A percentile compares a stretch with the other conserved stretches of the same genome.
Conservation (phyloP, 2,329 filamentous ascomycete species). For the Aspergillus niger region DNA sequence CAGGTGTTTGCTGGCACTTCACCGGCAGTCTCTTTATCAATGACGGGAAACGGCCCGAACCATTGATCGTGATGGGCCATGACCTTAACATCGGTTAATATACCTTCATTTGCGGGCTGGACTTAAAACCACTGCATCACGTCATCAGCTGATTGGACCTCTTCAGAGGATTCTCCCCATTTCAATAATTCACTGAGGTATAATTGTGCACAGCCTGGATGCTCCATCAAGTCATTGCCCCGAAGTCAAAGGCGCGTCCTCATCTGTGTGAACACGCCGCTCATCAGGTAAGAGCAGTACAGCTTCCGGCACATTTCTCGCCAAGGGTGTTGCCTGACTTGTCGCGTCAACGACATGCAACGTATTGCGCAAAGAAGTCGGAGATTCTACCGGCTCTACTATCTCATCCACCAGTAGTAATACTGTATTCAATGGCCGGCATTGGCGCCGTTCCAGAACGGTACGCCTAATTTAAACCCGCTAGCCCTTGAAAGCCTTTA, state of each 20-base stretch:
- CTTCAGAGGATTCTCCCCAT: no score
- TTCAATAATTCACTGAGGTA: no score
- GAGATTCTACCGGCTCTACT: conserved; percentile 6
- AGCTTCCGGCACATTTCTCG: conserved; percentile 18
- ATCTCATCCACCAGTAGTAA: conserved; percentile 22
- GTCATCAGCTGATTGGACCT: no score
- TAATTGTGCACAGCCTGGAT: no score
- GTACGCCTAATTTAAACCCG: conserved; percentile 20
- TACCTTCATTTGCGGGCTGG: no score
- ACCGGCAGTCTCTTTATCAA: conserved; percentile 24
- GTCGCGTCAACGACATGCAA: background rate
- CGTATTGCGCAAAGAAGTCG: background rate
- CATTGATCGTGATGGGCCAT: conserved; percentile 24
- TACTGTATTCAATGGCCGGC: conserved; percentile 11
- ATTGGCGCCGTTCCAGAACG: conserved; percentile 17
- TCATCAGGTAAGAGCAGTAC: conserved; percentile 14
- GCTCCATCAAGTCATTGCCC: no score
- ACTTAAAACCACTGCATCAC: no score
- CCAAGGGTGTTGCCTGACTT: conserved; percentile 5
- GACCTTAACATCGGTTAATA: conserved; percentile 19
- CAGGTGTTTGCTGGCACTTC: conserved; percentile 15
- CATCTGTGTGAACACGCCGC: conserved; percentile 18
- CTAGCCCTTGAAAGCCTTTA: background rate
- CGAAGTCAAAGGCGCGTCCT: background rate
- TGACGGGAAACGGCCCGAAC: conserved; percentile 27